These are phyloP conservation scores for Spergularia bocconei DNA, from an alignment of 148 eudicot genomes.

Conservation along the genomic window DNA sequence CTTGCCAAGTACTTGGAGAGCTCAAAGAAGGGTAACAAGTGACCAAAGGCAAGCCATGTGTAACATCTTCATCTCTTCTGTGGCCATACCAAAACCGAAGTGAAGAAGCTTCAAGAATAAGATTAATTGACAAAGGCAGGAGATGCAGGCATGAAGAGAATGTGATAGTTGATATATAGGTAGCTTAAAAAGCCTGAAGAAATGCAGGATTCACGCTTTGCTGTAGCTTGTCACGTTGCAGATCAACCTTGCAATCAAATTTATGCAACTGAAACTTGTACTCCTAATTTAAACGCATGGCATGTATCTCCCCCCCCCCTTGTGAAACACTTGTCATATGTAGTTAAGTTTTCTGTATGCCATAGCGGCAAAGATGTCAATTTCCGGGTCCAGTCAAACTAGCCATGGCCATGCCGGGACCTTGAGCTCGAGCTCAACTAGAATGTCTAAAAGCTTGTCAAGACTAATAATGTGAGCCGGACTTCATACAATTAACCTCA, in stretches of 20 bases:
- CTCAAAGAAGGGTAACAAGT: conserved; percentile 33
- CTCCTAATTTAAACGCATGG: not conserved
- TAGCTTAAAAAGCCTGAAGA: not conserved
- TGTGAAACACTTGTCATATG: too few species aligned
- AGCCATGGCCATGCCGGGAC: too few species aligned
- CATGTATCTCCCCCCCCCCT: too few species aligned
- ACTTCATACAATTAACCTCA: too few species aligned
- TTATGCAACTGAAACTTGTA: conserved; percentile 1
- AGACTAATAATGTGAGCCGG: too few species aligned
- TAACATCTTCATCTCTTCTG: conserved; percentile 12
- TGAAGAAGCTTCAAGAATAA: too few species aligned
- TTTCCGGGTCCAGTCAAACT: too few species aligned
- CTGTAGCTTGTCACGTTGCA: not conserved
- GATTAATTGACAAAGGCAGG: too few species aligned
- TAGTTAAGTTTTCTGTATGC: too few species aligned
- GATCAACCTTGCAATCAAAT: not conserved
- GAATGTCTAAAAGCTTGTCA: too few species aligned
- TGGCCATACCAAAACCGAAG: not conserved
- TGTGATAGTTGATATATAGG: not conserved
- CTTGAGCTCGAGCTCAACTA: too few species aligned
- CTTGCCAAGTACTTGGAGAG: conserved; percentile 34
- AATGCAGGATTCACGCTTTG: conserved; percentile 1
- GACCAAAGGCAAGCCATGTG: conserved; percentile 43
- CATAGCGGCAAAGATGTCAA: too few species aligned
- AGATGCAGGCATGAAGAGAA: not conserved